Evolutionary conservation across 345 rosid genomes (phyloP), one percentile per base, ranked within the genome.

Genomic region (Acer saccharum): DNA sequence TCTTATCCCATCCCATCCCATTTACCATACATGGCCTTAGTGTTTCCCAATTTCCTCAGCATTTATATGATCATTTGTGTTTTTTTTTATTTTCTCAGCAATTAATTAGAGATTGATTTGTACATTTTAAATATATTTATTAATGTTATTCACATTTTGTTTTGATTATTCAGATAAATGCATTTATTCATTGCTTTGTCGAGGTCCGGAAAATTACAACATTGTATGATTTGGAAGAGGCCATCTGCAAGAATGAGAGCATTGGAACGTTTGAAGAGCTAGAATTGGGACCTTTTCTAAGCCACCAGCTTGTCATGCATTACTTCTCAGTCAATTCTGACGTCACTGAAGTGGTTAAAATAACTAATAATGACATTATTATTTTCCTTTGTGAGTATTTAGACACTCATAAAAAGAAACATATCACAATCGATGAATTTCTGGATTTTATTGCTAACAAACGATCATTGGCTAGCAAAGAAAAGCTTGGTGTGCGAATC

Each of bases 111-210:
- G 50, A 32, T 75, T 66, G 7, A 25, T 63, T 72, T 43, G 1
- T 57, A 21, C 41, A 0, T 21, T 60, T 63, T 43, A 2, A 13
- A 23, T 14, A 46, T 23, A 12, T n/a, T 7, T 58, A 29, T 55
- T 72, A 35, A 60, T 79, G 10, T 11, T 61, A 39, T 43, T 2
- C 46, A 8, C 23, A 50, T 67, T 72, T 52, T 68, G 6, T 35
- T 52, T 71, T 58, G 17, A 35, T 70, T 74, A 29, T 80, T 65
- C 81, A 95, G 98, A 81, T 95, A 72, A 90, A 93, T 88, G 92
- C 95, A 13, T 95, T 90, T 85, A 92, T 95, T 73, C 93, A 90
- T 78, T 95, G 98, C 87, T 95, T 85, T 72, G 88, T 92, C 48
- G 93, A 84, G 72, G 95, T 88, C 44, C 79, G 90, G 81, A 85